phyloP scores from a whole-genome alignment of 225 moss, liverwort and hornwort species.

The Anthoceros angustus region DNA sequence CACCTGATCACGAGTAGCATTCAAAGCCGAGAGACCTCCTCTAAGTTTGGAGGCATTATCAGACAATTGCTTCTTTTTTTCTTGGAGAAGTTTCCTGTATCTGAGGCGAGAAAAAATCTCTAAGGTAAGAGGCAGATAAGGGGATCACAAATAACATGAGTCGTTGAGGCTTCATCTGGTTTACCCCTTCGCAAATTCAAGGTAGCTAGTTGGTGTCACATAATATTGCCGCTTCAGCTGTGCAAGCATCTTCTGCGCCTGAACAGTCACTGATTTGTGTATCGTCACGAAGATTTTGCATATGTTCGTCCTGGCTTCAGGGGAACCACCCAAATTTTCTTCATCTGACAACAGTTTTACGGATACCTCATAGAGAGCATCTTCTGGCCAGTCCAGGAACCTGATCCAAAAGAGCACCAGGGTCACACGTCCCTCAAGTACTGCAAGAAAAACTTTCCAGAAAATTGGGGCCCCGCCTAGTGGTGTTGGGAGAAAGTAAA shows the following conservation, averaged over 20 bases:
- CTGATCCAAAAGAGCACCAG: constrained; percentile 10
- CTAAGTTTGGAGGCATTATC: constrained; percentile 51
- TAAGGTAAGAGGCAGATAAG: neutral
- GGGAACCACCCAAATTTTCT: constrained; percentile 29
- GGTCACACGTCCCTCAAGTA: neutral
- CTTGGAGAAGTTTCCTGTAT: constrained; percentile 39
- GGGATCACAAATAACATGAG: neutral
- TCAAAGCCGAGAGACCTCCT: constrained; percentile 50
- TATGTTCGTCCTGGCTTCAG: constrained; percentile 31
- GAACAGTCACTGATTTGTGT: constrained; percentile 52
- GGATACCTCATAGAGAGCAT: constrained; percentile 59
- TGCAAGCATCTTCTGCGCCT: constrained; percentile 46
- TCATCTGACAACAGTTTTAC: constrained; percentile 42
- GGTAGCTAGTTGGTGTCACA: constrained; percentile 68
- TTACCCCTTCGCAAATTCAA: constrained; percentile 74
- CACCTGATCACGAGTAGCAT: constrained; percentile 51
- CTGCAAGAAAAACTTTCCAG: too few species aligned
- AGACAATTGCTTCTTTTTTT: constrained; percentile 41
- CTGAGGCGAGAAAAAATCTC: constrained; percentile 12
- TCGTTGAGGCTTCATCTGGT: neutral
- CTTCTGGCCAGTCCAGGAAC: constrained; percentile 82
- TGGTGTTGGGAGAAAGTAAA: neutral
- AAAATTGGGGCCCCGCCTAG: neutral
- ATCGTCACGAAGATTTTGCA: constrained; percentile 68
- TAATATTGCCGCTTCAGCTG: constrained; percentile 59